Conservation (phyloP, 164 flowering plant genomes). For the Platanus orientalis region DNA sequence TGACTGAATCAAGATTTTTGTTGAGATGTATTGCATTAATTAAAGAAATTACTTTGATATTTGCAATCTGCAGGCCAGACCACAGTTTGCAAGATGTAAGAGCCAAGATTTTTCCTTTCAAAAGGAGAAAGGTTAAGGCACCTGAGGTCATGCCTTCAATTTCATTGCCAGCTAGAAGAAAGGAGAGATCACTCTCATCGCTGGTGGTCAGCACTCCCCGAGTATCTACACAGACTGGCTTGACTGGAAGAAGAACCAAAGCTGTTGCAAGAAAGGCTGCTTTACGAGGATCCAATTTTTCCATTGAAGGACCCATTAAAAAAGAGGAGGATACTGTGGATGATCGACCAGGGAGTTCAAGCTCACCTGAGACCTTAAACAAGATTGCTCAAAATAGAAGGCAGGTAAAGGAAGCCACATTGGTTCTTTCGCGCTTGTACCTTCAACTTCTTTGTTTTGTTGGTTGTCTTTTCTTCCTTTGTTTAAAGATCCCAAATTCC, state of each 20-base stretch:
- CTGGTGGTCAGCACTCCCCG: slow-evolving; percentile 40
- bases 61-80: slow-evolving; percentile 65
- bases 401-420: slow-evolving; percentile 42
- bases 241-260: slow-evolving; percentile 83
- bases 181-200: slow-evolving; percentile 57
- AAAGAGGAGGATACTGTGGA: slow-evolving; percentile 51
- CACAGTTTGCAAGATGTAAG: slow-evolving; percentile 84
- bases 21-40: not conserved
- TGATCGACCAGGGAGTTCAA: slow-evolving; percentile 48
- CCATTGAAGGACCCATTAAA: slow-evolving; percentile 40
- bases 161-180: slow-evolving; percentile 66
- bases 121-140: slow-evolving; percentile 49
- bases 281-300: slow-evolving; percentile 47
- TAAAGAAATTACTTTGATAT: not conserved
- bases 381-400: slow-evolving; percentile 42
- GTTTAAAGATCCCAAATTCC: no score
- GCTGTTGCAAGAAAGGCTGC: slow-evolving; percentile 53
- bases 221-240: slow-evolving; percentile 53
- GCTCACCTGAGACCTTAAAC: slow-evolving; percentile 55
- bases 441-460: not conserved
- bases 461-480: no score
- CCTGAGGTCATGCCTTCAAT: slow-evolving; percentile 57
- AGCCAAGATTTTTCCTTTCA: slow-evolving; percentile 76
- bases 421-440: not conserved
- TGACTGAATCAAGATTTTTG: not conserved